Percentiles rank a stretch among this genome's conserved stretches.
These are phyloP conservation scores for Neurospora intermedia DNA, from an alignment of 495 filamentous ascomycete genomes.

Conservation along the genomic window DNA sequence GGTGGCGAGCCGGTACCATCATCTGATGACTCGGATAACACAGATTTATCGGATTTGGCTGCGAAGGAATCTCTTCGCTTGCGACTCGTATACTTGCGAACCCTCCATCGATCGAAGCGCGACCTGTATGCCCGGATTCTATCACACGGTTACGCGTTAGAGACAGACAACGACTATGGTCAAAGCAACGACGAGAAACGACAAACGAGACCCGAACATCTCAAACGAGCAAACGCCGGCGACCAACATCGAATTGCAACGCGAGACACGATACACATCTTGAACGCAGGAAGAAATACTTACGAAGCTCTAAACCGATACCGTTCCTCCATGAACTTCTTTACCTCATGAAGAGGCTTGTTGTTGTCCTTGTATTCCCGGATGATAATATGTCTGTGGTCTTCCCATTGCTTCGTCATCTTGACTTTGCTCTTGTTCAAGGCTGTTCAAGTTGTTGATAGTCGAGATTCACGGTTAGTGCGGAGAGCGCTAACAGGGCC, in stretches of 20 bases:
- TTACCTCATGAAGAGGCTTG: slow-evolving; percentile 30
- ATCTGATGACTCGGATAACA: slow-evolving; percentile 1
- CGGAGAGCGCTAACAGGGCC: not conserved
- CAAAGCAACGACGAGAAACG: not conserved
- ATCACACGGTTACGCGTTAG: not conserved
- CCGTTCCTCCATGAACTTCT: slow-evolving; percentile 28
- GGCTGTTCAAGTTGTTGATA: not conserved
- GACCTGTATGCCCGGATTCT: slow-evolving; percentile 35
- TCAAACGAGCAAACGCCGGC: not conserved
- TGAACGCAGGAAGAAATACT: slow-evolving; percentile 5
- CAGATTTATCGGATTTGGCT: not conserved
- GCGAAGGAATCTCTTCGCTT: slow-evolving; percentile 13
- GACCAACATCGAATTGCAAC: not conserved
- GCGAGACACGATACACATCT: not conserved
- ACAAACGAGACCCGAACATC: not conserved
- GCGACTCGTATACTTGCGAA: slow-evolving; percentile 34
- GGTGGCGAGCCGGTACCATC: not conserved
- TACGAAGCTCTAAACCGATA: slow-evolving; percentile 38
- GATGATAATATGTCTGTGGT: slow-evolving; percentile 26
- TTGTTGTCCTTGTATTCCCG: slow-evolving; percentile 30
- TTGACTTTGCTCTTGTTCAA: not conserved
- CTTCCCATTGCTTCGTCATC: slow-evolving; percentile 37
- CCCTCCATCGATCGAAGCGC: slow-evolving; percentile 33
- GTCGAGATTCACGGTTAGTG: not conserved
- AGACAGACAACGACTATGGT: not conserved